Evolutionary conservation across 1,284 basidiomycete genomes (phyloP), one percentile per base, ranked within the genome.

Genomic region (Golubevia sp.): DNA sequence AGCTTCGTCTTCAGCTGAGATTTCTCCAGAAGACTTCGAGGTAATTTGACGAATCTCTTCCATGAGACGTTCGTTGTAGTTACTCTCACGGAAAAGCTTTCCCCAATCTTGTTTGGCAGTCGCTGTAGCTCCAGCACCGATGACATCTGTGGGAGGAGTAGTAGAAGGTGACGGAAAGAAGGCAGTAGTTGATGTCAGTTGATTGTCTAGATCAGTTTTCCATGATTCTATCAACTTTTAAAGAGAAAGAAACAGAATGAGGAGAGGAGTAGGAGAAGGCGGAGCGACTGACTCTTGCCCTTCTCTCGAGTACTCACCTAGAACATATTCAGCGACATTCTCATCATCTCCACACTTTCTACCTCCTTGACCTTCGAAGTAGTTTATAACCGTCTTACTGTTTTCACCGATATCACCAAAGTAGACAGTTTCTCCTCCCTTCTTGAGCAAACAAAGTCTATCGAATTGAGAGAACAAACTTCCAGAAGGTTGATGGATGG

Each of bases 81-180:
- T 56, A 50, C 71, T 74, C 2, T 76, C 66, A 24, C 62, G 64
- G 64, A 66, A 80, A 13, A 76, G 66, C 53, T 68, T 38, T 48
- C 68, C 66, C 78, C 78, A 80, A 58, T 80, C 68, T 52, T 72
- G 56, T 56, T 74, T 62, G 11, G 73, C 70, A 3, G 70, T 70
- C 3, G 76, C 73, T 23, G 75, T 70, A 0, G 77, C 75, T 49
- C 77, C 77, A 3, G 79, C 79, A 15, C 79, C 79, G 27, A 79
- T 81, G 51, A 7, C 21, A n/a, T n/a, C n/a, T n/a, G n/a, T n/a
- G n/a, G n/a, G 30, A 34, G 11, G 30, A 34, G 30, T 34, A 3
- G 11, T 5, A 34, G 11, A 11, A 34, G 30, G 11, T 3, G 11
- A 34, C 11, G 5, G 30, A 11, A 34, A 34, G 30, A 5, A 3